Percentiles rank a stretch among this genome's conserved stretches.
Conservation (phyloP, 1,284 basidiomycete species). For the Meira nashicola region DNA sequence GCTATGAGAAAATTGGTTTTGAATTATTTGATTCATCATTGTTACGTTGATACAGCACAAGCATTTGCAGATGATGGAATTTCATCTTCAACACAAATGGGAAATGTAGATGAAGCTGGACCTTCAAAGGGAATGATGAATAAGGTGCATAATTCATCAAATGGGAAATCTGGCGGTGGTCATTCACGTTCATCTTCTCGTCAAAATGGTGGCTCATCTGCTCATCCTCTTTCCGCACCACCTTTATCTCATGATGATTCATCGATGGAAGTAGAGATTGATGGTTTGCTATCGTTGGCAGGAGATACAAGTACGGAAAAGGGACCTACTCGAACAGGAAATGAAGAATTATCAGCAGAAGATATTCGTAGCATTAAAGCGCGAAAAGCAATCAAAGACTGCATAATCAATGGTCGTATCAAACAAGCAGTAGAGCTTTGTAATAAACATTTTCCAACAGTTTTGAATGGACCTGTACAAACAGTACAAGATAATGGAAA, state of each 20-base stretch:
- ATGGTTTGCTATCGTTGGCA: conserved; percentile 27
- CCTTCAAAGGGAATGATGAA: neutral
- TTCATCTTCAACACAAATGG: conserved; percentile 14
- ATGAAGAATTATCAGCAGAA: conserved; percentile 9
- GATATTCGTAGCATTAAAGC: conserved; percentile 12
- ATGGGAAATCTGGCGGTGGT: neutral
- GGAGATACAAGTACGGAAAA: conserved; percentile 19
- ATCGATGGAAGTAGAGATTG: conserved; percentile 39
- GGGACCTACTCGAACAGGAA: conserved; percentile 10
- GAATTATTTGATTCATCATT: conserved; percentile 72
- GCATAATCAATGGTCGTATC: conserved; percentile 67
- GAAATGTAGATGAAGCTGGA: neutral
- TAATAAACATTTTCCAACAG: conserved; percentile 55
- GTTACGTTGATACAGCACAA: conserved; percentile 66
- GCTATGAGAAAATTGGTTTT: conserved; percentile 63
- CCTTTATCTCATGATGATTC: conserved; percentile 38
- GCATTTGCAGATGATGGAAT: conserved; percentile 66
- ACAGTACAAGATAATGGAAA: conserved; percentile 14
- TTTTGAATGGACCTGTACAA: conserved; percentile 25
- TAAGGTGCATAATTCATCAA: neutral
- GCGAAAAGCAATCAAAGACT: conserved; percentile 29
- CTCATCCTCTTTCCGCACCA: conserved; percentile 34
- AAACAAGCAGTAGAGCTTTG: conserved; percentile 66
- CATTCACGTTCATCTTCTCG: neutral
- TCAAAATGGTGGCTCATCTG: neutral